phyloP scores from a whole-genome alignment of 2,329 filamentous ascomycete genomes.

The Verticillium klebahnii region DNA sequence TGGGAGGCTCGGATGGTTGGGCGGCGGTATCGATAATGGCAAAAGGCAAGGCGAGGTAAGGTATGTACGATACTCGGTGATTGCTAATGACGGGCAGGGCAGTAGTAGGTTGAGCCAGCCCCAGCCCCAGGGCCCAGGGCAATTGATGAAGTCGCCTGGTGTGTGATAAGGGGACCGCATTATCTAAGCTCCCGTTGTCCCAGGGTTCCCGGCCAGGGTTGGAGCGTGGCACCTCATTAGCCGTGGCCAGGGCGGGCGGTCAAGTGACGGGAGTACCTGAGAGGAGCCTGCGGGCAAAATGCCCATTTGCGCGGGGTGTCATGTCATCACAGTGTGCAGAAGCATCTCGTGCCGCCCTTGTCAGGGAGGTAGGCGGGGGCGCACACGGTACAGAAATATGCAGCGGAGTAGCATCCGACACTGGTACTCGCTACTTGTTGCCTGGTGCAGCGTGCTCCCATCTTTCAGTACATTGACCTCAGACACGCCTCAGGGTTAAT shows the following conservation, averaged over 20 bases:
- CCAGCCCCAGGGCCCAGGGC: neutral
- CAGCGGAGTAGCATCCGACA: neutral
- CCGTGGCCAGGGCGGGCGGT: neutral
- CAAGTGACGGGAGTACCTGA: neutral
- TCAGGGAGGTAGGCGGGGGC: neutral
- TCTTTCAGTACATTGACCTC: neutral
- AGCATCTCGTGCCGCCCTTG: no score
- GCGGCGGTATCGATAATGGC: neutral
- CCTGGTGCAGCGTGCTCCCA: neutral
- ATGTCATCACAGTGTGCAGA: neutral
- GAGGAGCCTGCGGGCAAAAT: neutral
- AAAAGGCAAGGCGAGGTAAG: neutral
- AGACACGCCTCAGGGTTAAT: neutral
- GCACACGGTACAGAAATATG: neutral
- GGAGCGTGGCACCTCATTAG: neutral
- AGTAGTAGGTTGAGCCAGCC: neutral
- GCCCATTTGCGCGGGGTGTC: neutral
- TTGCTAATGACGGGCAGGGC: conserved; percentile 4
- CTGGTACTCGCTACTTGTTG: neutral
- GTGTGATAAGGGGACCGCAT: conserved; percentile 6
- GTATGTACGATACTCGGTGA: neutral
- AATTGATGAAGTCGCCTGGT: conserved; percentile 4
- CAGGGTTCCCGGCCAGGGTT: neutral
- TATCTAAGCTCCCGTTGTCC: conserved; percentile 4
- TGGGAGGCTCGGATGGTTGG: neutral